These are phyloP conservation scores for Penicillium ochrochloron DNA, from an alignment of 495 filamentous ascomycete genomes.

Conservation along the genomic window DNA sequence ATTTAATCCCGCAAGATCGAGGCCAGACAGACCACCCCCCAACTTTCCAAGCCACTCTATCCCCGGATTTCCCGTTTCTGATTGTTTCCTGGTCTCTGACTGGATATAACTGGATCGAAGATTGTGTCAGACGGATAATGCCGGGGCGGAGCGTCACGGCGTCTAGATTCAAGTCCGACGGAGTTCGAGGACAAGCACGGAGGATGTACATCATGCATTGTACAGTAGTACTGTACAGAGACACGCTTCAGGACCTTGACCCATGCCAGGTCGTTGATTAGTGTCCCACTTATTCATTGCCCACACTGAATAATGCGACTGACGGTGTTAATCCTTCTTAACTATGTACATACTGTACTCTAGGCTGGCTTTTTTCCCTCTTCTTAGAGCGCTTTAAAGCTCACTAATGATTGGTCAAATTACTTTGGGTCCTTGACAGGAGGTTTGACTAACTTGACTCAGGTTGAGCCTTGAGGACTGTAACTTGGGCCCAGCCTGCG, in stretches of 20 bases:
- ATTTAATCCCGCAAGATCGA: background rate
- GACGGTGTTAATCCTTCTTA: background rate
- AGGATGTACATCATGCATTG: too few species aligned
- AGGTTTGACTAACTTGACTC: background rate
- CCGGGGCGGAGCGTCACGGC: background rate
- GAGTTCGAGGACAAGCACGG: background rate
- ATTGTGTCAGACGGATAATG: slow-evolving; percentile 12
- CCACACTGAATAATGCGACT: background rate
- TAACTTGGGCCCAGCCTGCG: slow-evolving; percentile 1
- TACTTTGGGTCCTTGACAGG: background rate
- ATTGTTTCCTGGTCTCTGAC: background rate
- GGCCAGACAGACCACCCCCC: background rate
- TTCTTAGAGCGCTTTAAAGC: background rate
- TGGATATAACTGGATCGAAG: slow-evolving; percentile 8
- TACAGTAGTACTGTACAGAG: background rate
- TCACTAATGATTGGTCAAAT: background rate
- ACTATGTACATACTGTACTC: too few species aligned
- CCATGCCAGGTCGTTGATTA: slow-evolving; percentile 25
- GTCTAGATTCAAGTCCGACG: background rate
- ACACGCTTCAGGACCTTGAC: slow-evolving; percentile 13
- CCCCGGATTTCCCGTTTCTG: slow-evolving; percentile 15
- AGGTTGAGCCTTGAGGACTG: background rate
- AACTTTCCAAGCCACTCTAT: slow-evolving; percentile 3
- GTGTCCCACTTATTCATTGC: slow-evolving; percentile 12
- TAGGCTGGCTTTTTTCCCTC: background rate